These are phyloP conservation scores for Psilocybe subaeruginosa DNA, from an alignment of 768 basidiomycete genomes.

Conservation along the genomic window DNA sequence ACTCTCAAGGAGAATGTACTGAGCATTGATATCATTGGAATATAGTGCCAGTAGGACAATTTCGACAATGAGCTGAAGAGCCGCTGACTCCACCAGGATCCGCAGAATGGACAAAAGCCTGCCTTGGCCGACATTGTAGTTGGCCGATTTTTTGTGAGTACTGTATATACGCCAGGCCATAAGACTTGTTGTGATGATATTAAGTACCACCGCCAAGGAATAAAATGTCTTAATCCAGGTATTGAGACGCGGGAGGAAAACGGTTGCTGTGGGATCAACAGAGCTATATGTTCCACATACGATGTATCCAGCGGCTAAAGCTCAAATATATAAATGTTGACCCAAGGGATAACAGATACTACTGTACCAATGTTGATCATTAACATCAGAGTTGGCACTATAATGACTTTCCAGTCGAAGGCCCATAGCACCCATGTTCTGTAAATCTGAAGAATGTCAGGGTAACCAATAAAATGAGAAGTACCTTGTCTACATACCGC, in stretches of 20 bases:
- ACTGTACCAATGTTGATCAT: not conserved
- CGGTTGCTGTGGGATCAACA: not conserved
- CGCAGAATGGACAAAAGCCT: not conserved
- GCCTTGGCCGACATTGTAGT: conserved; percentile 1
- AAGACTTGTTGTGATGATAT: conserved; percentile 4
- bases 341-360: too few relatives aligned
- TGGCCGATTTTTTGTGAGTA: conserved; percentile 3
- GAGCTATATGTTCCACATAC: conserved; percentile 9
- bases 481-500: not conserved
- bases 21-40: conserved; percentile 1
- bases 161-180: conserved; percentile 6
- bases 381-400: not conserved
- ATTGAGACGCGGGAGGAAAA: not conserved
- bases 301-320: conserved; percentile 3
- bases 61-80: conserved; percentile 3
- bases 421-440: conserved; percentile 4
- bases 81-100: conserved; percentile 6
- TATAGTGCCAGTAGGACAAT: conserved; percentile 2
- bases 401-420: not conserved
- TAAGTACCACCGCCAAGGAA: conserved; percentile 4
- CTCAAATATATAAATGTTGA: not conserved
- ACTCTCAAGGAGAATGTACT: conserved; percentile 7
- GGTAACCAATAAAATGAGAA: not conserved
- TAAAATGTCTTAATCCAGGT: conserved; percentile 9
- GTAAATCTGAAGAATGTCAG: not conserved